phyloP scores from a whole-genome alignment of 164 flowering plant genomes.

The Vitis amurensis region DNA sequence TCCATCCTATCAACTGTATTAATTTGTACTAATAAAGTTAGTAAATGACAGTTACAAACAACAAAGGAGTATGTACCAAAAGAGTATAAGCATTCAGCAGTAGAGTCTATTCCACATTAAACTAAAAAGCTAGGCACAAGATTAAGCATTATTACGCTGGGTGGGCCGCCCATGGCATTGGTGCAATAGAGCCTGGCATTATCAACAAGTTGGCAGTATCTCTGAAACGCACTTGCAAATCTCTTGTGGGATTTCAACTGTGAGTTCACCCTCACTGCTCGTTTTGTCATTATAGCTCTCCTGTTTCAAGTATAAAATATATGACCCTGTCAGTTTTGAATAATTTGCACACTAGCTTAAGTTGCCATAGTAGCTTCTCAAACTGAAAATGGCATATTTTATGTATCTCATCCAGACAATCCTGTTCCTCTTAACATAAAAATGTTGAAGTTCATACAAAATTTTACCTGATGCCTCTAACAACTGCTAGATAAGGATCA shows the following conservation, averaged over 20 bases:
- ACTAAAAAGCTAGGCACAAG: neutral
- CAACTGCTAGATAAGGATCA: conserved; percentile 86
- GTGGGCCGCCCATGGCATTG: conserved; percentile 59
- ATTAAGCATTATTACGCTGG: conserved; percentile 42
- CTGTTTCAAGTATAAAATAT: conserved; percentile 25
- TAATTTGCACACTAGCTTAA: too few species aligned
- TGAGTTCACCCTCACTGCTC: conserved; percentile 93
- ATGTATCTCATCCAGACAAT: too few species aligned
- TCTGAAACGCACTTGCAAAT: conserved; percentile 76
- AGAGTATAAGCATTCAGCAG: too few species aligned
- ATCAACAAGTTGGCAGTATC: conserved; percentile 79
- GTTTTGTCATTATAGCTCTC: conserved; percentile 74
- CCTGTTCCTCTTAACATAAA: too few species aligned
- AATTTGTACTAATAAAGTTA: neutral
- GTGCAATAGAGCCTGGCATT: conserved; percentile 83
- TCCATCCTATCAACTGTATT: conserved; percentile 78
- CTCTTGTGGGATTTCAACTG: conserved; percentile 90
- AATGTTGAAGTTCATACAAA: neutral
- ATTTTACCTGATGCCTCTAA: conserved; percentile 86
- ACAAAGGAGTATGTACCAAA: too few species aligned
- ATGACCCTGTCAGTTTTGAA: too few species aligned
- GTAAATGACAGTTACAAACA: neutral
- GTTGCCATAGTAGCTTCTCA: too few species aligned
- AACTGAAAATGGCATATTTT: too few species aligned
- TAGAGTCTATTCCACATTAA: too few species aligned